A percentile compares a stretch with the other conserved stretches of the same genome.
phyloP scores from a whole-genome alignment of 768 basidiomycete genomes.

The Lactarius akahatsu region DNA sequence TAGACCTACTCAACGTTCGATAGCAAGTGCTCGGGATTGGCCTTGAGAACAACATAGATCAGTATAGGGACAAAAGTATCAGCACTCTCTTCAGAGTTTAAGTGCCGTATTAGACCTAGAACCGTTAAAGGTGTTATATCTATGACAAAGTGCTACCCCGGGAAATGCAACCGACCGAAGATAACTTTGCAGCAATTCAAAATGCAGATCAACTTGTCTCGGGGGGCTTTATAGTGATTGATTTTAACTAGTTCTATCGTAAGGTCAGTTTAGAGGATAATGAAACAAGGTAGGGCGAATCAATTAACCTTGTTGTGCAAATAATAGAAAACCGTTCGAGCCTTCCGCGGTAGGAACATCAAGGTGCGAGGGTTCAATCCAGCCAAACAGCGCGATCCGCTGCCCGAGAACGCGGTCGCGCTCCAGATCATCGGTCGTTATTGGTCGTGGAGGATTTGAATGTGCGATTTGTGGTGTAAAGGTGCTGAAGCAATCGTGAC shows the following conservation, averaged over 20 bases:
- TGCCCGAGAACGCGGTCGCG: conserved; percentile 88
- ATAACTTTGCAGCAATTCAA: conserved; percentile 99
- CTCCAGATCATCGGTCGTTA: conserved; percentile 96
- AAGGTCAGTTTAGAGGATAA: background rate
- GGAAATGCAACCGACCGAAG: conserved; percentile 64
- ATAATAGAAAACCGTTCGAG: conserved; percentile 79
- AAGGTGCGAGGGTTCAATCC: conserved; percentile 86
- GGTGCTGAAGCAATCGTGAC: conserved; percentile 54
- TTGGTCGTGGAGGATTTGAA: conserved; percentile 64
- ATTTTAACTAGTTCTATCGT: conserved; percentile 85
- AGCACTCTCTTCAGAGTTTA: conserved; percentile 81
- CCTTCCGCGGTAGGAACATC: conserved; percentile 82
- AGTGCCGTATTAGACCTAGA: conserved; percentile 84
- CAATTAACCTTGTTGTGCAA: conserved; percentile 77
- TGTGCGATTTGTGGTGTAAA: conserved; percentile 84
- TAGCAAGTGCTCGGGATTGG: conserved; percentile 90
- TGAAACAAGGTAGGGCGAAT: background rate
- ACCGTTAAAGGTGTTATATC: conserved; percentile 7
- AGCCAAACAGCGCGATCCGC: conserved; percentile 85
- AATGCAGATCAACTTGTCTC: conserved; percentile 97
- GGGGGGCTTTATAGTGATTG: conserved; percentile 97
- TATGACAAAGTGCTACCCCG: conserved; percentile 10
- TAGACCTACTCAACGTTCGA: conserved; percentile 88
- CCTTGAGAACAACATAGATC: conserved; percentile 89
- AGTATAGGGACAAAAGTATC: conserved; percentile 94